A percentile compares a stretch with the other conserved stretches of the same genome.
Conservation (phyloP, 2,329 filamentous ascomycete genomes). For the Aspergillus ochraceus region DNA sequence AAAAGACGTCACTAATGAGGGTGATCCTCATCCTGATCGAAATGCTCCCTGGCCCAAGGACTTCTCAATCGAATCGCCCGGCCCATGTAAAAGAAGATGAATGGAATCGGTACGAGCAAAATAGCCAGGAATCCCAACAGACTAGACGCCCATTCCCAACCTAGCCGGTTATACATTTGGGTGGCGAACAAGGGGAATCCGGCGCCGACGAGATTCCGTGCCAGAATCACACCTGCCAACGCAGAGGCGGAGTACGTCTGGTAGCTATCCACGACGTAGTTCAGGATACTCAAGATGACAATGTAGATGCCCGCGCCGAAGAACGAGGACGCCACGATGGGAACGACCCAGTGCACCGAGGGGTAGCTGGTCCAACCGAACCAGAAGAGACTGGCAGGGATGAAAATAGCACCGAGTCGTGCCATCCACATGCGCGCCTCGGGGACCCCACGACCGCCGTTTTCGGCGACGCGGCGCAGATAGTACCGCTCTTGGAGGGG, state of each 20-base stretch:
- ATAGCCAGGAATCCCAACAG: constrained; percentile 40
- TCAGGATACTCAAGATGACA: constrained; percentile 72
- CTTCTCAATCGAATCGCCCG: constrained; percentile 28
- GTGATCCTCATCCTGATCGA: constrained; percentile 26
- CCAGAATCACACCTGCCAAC: constrained; percentile 74
- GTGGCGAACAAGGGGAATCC: constrained; percentile 35
- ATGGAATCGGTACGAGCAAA: constrained; percentile 38
- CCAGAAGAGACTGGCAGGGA: constrained; percentile 66
- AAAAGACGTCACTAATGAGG: constrained; percentile 17
- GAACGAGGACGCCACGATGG: constrained; percentile 63
- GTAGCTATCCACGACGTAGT: constrained; percentile 74
- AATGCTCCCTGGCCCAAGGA: constrained; percentile 31
- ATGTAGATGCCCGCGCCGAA: constrained; percentile 71
- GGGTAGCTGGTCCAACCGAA: constrained; percentile 66
- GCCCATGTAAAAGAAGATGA: constrained; percentile 40
- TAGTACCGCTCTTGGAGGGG: constrained; percentile 47
- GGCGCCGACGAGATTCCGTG: constrained; percentile 59
- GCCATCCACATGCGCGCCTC: constrained; percentile 69
- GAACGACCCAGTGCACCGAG: constrained; percentile 66
- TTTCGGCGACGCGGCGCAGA: constrained; percentile 42
- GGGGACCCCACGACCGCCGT: constrained; percentile 54
- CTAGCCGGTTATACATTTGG: constrained; percentile 38
- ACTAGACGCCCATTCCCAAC: constrained; percentile 39
- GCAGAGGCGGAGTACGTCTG: constrained; percentile 71
- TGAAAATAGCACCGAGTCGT: constrained; percentile 58